Evolutionary conservation across 2,329 filamentous ascomycete genomes (phyloP), one percentile per base, ranked within the genome.

Genomic region (Elsinoe perseae): DNA sequence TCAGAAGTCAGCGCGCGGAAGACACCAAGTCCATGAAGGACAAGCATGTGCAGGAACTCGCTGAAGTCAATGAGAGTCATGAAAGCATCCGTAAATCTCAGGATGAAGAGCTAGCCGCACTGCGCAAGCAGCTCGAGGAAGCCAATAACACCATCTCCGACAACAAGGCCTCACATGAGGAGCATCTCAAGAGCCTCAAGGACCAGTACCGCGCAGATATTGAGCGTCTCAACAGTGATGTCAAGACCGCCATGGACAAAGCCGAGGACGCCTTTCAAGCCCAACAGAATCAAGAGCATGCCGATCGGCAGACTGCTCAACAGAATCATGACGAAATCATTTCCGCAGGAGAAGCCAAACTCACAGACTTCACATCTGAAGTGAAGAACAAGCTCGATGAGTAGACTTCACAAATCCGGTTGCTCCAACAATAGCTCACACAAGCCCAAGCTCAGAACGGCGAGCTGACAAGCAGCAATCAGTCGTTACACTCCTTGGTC

Each of bases 11-110:
- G 32, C 12, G 28, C 8, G 21, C 4, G 2, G 28, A 25, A 40
- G 12, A 40, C 9, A 9, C 40, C 30, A 50, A 27, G 9, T 18
- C 44, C 25, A 28, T 28, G 20, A 30, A 27, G 12, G 50, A 53
- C 20, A 27, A 50, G 27, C 46, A 30, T 28, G 23, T 40, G 21
- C 28, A 30, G 20, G 56, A 57, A 21, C 21, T 43, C 16, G 56
- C 50, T 10, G 28, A 57, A 25, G 16, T n/a, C 20, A 27, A 23
- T 43, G 34, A 57, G 34, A 25, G 36, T 16, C 18, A 30, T 21
- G 30, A 21, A 34, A 20, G 10, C 5, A 40, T 10, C 25, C 27
- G 14, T 27, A 21, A 50, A 9, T 25, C 40, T 12, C 18, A 44
- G 4, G 40, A 12, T 44, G 40, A 44, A 44, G 40, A 44, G 23